Evolutionary conservation across 139 green algal genomes (phyloP).

Genomic region (Zygnema cylindricum): DNA sequence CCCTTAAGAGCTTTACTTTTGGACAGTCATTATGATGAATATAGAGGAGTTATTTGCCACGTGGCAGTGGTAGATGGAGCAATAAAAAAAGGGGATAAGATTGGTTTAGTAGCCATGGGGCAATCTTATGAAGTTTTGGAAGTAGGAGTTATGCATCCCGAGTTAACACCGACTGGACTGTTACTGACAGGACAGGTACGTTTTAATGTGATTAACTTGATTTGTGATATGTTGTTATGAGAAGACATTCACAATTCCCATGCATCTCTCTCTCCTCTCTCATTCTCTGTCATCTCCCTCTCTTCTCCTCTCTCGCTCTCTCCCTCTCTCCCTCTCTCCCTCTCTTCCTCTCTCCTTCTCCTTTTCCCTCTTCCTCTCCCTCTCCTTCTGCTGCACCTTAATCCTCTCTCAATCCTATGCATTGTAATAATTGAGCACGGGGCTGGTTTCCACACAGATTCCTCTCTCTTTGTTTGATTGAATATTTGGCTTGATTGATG

Average conservation of each 20-base stretch:
- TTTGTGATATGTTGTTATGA: too few relatives aligned
- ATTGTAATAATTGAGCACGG: too few relatives aligned
- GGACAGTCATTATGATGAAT: conserved; percentile 90
- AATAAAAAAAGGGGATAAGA: conserved; percentile 56
- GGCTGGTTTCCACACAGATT: too few relatives aligned
- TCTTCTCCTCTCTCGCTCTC: too few relatives aligned
- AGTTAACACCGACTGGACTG: conserved; percentile 3
- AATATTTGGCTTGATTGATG: too few relatives aligned
- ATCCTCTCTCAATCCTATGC: not conserved
- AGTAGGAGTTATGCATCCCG: conserved; percentile 61
- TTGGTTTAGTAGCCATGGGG: conserved; percentile 40
- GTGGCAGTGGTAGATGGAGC: conserved; percentile 66
- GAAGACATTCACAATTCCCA: not conserved
- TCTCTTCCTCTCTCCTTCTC: not conserved
- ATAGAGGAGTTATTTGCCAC: conserved; percentile 68
- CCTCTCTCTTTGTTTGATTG: too few relatives aligned
- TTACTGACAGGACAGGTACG: conserved; percentile 60
- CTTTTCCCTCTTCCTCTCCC: not conserved
- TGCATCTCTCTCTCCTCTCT: not conserved
- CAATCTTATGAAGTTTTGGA: conserved; percentile 55
- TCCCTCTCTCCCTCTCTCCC: too few relatives aligned
- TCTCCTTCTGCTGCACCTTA: not conserved
- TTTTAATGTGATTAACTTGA: too few relatives aligned
- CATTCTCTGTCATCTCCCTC: too few relatives aligned
- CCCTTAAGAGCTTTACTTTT: conserved; percentile 82